phyloP scores from a whole-genome alignment of 345 rosid species.

The Eucalyptus marginata region DNA sequence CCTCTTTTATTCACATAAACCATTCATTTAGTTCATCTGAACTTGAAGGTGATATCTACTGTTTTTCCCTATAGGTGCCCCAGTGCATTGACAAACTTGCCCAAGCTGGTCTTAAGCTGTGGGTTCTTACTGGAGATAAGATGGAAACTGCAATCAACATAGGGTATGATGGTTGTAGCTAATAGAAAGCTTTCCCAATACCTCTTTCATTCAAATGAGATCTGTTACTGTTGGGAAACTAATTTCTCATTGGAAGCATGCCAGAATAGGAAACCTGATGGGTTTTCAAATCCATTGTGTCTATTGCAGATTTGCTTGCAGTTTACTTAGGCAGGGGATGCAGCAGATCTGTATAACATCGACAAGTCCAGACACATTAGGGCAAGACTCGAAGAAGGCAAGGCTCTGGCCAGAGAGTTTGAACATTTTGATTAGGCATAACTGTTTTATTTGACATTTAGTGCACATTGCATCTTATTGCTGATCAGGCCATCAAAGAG shows the following conservation, averaged over 20 bases:
- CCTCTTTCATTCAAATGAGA: neutral
- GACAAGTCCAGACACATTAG: slow-evolving; percentile 30
- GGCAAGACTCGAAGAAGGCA: slow-evolving; percentile 53
- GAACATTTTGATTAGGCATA: neutral
- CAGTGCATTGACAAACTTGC: slow-evolving; percentile 99
- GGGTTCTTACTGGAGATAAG: slow-evolving; percentile 99
- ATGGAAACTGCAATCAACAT: slow-evolving; percentile 99
- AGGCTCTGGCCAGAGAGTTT: neutral
- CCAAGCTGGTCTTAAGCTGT: slow-evolving; percentile 96
- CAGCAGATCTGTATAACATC: slow-evolving; percentile 62
- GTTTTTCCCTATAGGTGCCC: slow-evolving; percentile 53
- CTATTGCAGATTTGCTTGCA: slow-evolving; percentile 71
- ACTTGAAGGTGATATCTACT: neutral
- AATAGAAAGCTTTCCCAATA: neutral
- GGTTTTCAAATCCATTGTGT: neutral
- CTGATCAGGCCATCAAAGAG: slow-evolving; percentile 61
- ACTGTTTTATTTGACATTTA: slow-evolving; percentile 1
- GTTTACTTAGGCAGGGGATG: slow-evolving; percentile 98
- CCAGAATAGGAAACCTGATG: neutral
- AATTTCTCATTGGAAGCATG: neutral
- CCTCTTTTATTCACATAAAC: neutral
- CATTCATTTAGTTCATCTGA: neutral
- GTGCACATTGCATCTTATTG: slow-evolving; percentile 2
- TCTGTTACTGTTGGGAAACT: neutral
- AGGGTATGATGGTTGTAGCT: slow-evolving; percentile 42